Evolutionary conservation across 495 filamentous ascomycete species (phyloP).

Genomic region (Baudoinia panamericana): DNA sequence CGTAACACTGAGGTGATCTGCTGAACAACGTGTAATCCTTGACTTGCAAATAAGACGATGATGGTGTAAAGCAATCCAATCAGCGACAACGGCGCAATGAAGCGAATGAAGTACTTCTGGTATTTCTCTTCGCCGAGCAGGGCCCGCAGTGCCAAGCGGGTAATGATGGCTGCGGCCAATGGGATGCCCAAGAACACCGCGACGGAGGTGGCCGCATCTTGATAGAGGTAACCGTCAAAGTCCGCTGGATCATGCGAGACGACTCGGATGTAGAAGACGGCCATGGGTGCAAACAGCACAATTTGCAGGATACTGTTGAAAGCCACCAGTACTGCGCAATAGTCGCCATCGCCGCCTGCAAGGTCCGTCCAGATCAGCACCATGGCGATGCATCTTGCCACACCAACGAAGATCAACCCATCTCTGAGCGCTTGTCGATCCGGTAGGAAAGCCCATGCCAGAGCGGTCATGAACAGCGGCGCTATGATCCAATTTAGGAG

Average conservation of each 20-base stretch:
- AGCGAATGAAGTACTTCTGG: conserved; percentile 27
- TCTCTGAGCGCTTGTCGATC: conserved; percentile 29
- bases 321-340: conserved; percentile 31
- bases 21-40: conserved; percentile 27
- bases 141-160: conserved; percentile 21
- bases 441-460: conserved; percentile 31
- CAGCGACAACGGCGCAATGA: conserved; percentile 26
- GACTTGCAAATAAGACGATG: conserved; percentile 29
- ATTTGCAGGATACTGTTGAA: conserved; percentile 32
- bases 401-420: conserved; percentile 31
- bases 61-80: conserved; percentile 32
- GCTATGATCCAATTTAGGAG: conserved; percentile 84
- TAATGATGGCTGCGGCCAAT: conserved; percentile 28
- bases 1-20: conserved; percentile 31
- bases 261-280: conserved; percentile 27
- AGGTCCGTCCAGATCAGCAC: conserved; percentile 32
- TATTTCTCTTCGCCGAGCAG: conserved; percentile 24
- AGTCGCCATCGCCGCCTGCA: conserved; percentile 28
- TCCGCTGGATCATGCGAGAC: conserved; percentile 23
- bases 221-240: conserved; percentile 17
- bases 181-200: conserved; percentile 31
- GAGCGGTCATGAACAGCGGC: conserved; percentile 69
- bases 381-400: conserved; percentile 33
- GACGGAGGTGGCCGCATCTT: conserved; percentile 26
- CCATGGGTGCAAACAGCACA: conserved; percentile 30